These are phyloP conservation scores for Ceratobasidium sp. DNA, from an alignment of 1,284 basidiomycete species.

Conservation along the genomic window DNA sequence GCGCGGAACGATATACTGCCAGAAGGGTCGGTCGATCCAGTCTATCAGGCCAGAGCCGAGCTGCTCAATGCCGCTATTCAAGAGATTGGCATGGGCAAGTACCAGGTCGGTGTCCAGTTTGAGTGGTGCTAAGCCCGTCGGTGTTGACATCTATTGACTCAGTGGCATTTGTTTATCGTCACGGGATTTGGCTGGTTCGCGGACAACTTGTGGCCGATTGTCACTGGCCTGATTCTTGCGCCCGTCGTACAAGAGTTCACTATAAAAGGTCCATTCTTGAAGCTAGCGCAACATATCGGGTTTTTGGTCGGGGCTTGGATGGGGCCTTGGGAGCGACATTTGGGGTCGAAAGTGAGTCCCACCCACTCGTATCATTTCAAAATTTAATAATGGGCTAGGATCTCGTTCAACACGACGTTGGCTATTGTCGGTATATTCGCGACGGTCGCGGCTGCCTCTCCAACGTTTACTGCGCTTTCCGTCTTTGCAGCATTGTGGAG, in stretches of 20 bases:
- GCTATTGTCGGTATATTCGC: constrained; percentile 77
- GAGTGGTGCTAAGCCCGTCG: constrained; percentile 14
- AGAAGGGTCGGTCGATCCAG: constrained; percentile 65
- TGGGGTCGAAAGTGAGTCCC: constrained; percentile 65
- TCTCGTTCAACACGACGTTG: constrained; percentile 80
- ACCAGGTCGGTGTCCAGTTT: constrained; percentile 62
- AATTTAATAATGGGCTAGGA: constrained; percentile 55
- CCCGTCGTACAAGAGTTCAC: constrained; percentile 62
- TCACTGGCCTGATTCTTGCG: constrained; percentile 49
- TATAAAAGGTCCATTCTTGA: constrained; percentile 65
- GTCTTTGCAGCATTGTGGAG: constrained; percentile 68
- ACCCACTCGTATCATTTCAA: background rate
- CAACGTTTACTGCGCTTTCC: constrained; percentile 64
- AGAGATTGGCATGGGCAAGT: constrained; percentile 77
- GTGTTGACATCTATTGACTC: background rate
- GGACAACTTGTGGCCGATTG: constrained; percentile 73
- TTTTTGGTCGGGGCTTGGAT: constrained; percentile 74
- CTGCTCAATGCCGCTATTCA: constrained; percentile 74
- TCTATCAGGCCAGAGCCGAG: constrained; percentile 70
- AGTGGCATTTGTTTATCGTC: constrained; percentile 68
- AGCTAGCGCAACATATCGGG: constrained; percentile 67
- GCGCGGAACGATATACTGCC: constrained; percentile 58
- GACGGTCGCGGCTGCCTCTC: constrained; percentile 67
- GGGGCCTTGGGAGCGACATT: constrained; percentile 67
- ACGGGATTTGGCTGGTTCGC: constrained; percentile 76